Conservation (phyloP, 179 eudicot species). For the Silene vulgaris region DNA sequence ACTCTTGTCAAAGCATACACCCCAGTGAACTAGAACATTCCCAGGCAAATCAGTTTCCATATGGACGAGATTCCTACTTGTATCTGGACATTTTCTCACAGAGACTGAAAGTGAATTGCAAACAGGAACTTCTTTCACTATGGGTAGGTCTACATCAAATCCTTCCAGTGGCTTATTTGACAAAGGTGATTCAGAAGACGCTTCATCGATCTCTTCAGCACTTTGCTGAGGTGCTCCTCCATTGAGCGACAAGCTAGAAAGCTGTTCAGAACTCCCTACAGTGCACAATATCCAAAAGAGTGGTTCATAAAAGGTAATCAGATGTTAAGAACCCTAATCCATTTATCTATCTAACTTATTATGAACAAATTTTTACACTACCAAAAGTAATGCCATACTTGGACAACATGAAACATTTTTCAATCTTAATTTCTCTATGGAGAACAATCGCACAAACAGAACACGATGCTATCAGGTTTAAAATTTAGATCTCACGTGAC, state of each 20-base stretch:
- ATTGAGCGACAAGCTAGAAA: slow-evolving; percentile 45
- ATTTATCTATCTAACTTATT: background rate
- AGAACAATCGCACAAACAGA: background rate
- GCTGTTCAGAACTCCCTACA: slow-evolving; percentile 53
- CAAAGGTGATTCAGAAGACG: slow-evolving; percentile 27
- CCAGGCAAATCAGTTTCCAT: slow-evolving; percentile 80
- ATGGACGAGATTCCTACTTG: slow-evolving; percentile 44
- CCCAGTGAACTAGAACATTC: slow-evolving; percentile 83
- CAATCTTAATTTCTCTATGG: background rate
- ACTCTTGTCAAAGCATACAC: slow-evolving; percentile 51
- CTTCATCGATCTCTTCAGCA: slow-evolving; percentile 32
- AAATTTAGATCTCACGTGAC: background rate
- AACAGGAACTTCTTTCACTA: slow-evolving; percentile 49
- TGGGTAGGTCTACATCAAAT: slow-evolving; percentile 59
- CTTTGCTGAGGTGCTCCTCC: slow-evolving; percentile 34
- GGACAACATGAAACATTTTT: background rate
- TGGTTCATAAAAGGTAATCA: background rate
- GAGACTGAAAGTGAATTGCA: slow-evolving; percentile 51
- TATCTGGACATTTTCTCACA: slow-evolving; percentile 49
- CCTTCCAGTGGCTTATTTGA: slow-evolving; percentile 47
- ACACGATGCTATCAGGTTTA: background rate
- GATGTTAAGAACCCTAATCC: background rate
- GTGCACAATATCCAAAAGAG: slow-evolving; percentile 11
- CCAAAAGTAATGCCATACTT: background rate
- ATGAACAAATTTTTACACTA: background rate